Conservation (phyloP, 2,329 filamentous ascomycete genomes). For the Penicillium fuscoglaucum region DNA sequence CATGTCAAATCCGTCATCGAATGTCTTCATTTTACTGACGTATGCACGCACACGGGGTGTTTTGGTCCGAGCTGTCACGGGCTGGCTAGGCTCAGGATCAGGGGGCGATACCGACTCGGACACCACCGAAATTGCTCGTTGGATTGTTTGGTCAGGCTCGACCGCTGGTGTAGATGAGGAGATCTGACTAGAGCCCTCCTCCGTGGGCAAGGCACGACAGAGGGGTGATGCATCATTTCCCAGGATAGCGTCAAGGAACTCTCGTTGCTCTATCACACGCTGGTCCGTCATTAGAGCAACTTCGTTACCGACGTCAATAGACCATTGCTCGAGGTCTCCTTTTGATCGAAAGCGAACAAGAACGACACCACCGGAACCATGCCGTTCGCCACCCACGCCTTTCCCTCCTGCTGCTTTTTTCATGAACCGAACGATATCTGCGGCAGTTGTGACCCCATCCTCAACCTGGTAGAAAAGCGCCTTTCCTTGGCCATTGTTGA, state of each 20-base stretch:
- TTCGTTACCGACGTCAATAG: constrained; percentile 64
- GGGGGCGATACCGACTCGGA: neutral
- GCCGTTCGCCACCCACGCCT: constrained; percentile 62
- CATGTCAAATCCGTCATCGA: constrained; percentile 61
- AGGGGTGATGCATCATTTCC: constrained; percentile 73
- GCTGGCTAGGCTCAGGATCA: neutral
- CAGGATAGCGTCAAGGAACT: constrained; percentile 88
- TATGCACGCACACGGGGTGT: constrained; percentile 32
- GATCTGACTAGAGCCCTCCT: constrained; percentile 47
- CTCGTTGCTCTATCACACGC: constrained; percentile 80
- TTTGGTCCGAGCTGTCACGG: constrained; percentile 20
- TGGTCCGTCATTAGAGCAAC: constrained; percentile 75
- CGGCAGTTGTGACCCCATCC: constrained; percentile 63
- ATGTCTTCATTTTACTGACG: constrained; percentile 66
- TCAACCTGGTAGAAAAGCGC: constrained; percentile 66
- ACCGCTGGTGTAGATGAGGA: neutral
- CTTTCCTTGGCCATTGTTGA: constrained; percentile 81
- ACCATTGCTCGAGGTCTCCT: constrained; percentile 65
- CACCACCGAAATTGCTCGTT: neutral
- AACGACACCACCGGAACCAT: constrained; percentile 68
- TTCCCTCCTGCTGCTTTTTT: constrained; percentile 74
- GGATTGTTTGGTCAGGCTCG: neutral
- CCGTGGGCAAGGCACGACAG: constrained; percentile 61
- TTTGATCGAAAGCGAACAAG: constrained; percentile 70
- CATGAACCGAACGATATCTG: constrained; percentile 77